Evolutionary conservation across 2,329 filamentous ascomycete genomes (phyloP), one percentile per base, ranked within the genome.

Genomic region (Colletotrichum costaricense): DNA sequence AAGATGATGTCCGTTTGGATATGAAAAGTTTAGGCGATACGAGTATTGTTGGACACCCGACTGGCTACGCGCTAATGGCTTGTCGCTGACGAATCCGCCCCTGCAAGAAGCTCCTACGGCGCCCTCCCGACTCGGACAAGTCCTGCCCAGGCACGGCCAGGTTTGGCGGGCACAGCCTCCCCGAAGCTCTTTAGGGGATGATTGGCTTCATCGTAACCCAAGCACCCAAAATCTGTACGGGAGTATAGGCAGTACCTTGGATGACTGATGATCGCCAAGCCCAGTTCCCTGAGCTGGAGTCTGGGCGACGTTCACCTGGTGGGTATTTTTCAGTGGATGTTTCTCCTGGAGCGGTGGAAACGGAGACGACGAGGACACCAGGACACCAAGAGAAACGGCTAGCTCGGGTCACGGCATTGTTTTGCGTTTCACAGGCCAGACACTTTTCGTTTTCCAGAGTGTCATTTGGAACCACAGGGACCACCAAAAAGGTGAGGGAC

Each of bases 361-460:
- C 22, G 42, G 42, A n/a, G 60, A 26, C 14, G 28, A 35, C 33
- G 11, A 35, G 33, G 33, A 35, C 11, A 12, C 33, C 33, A 33
- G 26, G 63, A 24, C 5, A 49, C 42, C 42, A 49, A 49, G 42
- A 49, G 42, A 11, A 38, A 72, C 69, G 69, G 69, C 49, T 72
- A 69, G 65, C 49, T 72, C 69, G 65, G 65, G 49, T 54, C 65
- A 54, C 52, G 59, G 65, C 57, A 28, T 35, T 72, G 69, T 69
- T 72, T 72, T 26, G 69, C 26, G 69, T 72, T 72, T 69, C 69
- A 68, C 58, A 63, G 69, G 65, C 69, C 69, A 72, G 38, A 72
- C 69, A 58, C 49, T 72, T 52, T 38, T 28, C 57, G 69, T 62
- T 62, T 60, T 67, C 46, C 56, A 71, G 63, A 28, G 35, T 62